Conservation (phyloP, 2,329 filamentous ascomycete species). For the Fusarium buharicum region DNA sequence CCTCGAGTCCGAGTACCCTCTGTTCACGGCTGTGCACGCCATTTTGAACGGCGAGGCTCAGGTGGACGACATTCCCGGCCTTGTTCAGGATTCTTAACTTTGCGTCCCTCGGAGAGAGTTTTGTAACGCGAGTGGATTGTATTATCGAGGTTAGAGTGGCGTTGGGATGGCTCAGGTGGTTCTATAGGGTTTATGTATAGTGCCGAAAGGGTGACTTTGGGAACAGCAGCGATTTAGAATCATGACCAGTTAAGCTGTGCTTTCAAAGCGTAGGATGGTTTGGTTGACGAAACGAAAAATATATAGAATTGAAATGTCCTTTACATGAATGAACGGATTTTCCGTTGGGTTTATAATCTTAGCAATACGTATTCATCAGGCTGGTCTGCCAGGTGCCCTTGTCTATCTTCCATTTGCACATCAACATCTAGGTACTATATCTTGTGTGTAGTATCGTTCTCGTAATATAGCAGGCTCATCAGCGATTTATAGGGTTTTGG, state of each 20-base stretch:
- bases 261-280: neutral
- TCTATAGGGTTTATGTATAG: slow-evolving; percentile 15
- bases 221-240: slow-evolving; percentile 27
- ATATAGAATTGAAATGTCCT: slow-evolving; percentile 18
- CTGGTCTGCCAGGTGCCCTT: too few species aligned
- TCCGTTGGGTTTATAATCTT: too few species aligned
- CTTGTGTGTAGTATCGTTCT: too few species aligned
- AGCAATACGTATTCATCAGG: too few species aligned
- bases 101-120: neutral
- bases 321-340: neutral
- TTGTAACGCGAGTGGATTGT: slow-evolving; percentile 2
- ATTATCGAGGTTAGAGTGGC: slow-evolving; percentile 33
- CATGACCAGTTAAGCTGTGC: neutral
- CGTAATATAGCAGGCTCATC: too few species aligned
- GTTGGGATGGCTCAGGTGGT: slow-evolving; percentile 35
- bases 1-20: slow-evolving; percentile 83
- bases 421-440: too few species aligned
- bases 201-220: slow-evolving; percentile 24
- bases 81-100: slow-evolving; percentile 61
- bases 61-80: slow-evolving; percentile 81
- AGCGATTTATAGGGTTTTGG: too few species aligned
- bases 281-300: neutral
- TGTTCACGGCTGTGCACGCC: slow-evolving; percentile 88
- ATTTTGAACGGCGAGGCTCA: slow-evolving; percentile 81
- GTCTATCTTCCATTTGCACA: too few species aligned